Evolutionary conservation across 495 filamentous ascomycete species (phyloP), one percentile per base, ranked within the genome.

Genomic region (Bacidia rubella): DNA sequence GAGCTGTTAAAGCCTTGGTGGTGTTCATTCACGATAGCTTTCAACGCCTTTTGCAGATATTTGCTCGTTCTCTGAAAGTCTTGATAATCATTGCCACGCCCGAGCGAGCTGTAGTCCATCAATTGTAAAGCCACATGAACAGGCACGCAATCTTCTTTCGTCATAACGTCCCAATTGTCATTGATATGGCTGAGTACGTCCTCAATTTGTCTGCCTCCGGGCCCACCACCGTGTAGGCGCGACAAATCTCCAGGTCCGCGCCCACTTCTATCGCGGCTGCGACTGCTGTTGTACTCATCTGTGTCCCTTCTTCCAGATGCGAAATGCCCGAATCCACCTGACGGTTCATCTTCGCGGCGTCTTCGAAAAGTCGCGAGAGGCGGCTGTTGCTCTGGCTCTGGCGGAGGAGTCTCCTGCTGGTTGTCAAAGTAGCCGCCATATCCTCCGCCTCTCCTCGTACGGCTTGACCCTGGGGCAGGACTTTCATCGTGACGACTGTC

Each of bases 1-100:
- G 89, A 95, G 68, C 88, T 96, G 64, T 96, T 99, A 74, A 99
- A 99, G 26, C 89, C 92, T 66, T 99, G 92, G 59, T 97, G 90
- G 63, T 99, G 90, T 68, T 97, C 78, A 66, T 99, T 95, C 47
- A 99, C 92, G 63, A 99, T 95, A 44, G 83, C 80, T 66, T 94
- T 95, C 53, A 99, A 71, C 2, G 93, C 89, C 60, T 80, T 80
- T 63, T 99, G 92, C 20, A 99, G 78, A 59, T 87, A 80, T 57
- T 79, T 69, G 63, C 95, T 87, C 49, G 86, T 86, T 40, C 80
- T 72, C 59, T 86, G 73, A 64, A 97, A 97, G 45, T 85, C 77
- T 47, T 77, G 77, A 63, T 95, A 87, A 56, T 90, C 85, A 62
- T 86, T 79, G 32, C 90, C 90, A 52, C 88, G 81, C 25, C 92